These are phyloP conservation scores for Mycena indigotica DNA, from an alignment of 768 basidiomycete species.

Conservation along the genomic window DNA sequence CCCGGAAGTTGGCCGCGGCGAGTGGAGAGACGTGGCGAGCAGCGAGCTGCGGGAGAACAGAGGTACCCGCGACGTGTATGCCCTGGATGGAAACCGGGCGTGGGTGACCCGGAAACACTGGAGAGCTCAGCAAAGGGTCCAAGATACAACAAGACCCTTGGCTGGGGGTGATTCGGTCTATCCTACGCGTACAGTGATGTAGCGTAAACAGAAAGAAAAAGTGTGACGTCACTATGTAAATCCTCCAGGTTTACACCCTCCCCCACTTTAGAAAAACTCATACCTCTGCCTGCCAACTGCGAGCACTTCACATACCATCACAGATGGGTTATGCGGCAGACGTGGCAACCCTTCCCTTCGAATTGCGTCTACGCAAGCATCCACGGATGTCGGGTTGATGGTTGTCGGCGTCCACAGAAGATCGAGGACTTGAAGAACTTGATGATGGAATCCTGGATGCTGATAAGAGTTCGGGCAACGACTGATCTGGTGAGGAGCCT, in stretches of 20 bases:
- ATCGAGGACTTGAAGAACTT: too few species aligned
- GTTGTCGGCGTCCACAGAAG: too few species aligned
- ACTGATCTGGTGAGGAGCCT: too few species aligned
- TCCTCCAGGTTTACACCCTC: slow-evolving; percentile 3
- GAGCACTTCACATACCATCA: slow-evolving; percentile 1
- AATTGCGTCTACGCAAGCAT: background rate
- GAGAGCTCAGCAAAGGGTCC: too few species aligned
- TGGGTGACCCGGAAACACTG: too few species aligned
- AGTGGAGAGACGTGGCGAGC: too few species aligned
- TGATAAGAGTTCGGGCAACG: too few species aligned
- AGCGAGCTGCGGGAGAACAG: too few species aligned
- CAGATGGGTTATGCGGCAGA: background rate
- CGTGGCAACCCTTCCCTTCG: background rate
- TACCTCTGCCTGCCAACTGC: background rate
- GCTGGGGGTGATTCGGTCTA: background rate
- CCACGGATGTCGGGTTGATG: background rate
- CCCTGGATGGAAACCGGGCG: too few species aligned
- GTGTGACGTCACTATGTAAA: background rate
- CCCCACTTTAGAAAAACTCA: background rate
- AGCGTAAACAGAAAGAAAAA: background rate
- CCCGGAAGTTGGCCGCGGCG: too few species aligned
- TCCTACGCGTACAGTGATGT: background rate
- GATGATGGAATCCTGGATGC: background rate
- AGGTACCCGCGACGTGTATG: too few species aligned
- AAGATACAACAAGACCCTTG: slow-evolving; percentile 1